Evolutionary conservation across 1,284 basidiomycete species (phyloP).

Genomic region (Vanrija humicola): DNA sequence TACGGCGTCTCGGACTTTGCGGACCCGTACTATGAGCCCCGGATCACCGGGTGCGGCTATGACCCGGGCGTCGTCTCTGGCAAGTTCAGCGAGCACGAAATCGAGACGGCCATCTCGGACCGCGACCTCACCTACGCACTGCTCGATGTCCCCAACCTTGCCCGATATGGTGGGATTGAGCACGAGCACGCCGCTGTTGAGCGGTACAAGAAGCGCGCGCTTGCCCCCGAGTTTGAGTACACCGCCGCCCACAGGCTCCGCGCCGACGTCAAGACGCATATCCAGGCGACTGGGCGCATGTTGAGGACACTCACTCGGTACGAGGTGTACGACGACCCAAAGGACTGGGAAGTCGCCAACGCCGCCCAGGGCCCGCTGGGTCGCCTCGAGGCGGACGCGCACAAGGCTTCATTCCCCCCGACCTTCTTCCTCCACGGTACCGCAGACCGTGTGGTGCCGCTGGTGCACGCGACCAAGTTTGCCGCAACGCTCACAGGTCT

Average conservation of each 20-base stretch:
- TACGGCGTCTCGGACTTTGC: conserved; percentile 26
- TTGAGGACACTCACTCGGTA: background rate
- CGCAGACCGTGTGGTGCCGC: conserved; percentile 18
- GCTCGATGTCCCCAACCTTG: background rate
- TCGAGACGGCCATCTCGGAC: conserved; percentile 12
- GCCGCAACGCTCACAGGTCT: conserved; percentile 14
- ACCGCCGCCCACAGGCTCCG: conserved; percentile 1
- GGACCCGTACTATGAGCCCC: conserved; percentile 12
- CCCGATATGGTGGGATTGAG: background rate
- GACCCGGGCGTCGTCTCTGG: background rate
- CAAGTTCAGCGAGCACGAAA: conserved; percentile 17
- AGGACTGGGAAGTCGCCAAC: conserved; percentile 8
- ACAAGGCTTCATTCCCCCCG: conserved; percentile 18
- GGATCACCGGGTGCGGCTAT: background rate
- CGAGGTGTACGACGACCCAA: conserved; percentile 2
- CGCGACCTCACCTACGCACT: conserved; percentile 8
- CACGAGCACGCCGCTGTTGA: background rate
- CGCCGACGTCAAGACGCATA: conserved; percentile 5
- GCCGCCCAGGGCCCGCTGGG: conserved; percentile 6
- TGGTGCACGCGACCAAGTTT: conserved; percentile 19
- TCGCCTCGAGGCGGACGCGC: background rate
- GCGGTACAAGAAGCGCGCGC: background rate
- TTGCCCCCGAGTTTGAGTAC: conserved; percentile 5
- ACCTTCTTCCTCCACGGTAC: conserved; percentile 28
- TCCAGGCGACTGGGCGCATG: background rate